Percentiles rank a stretch among this genome's conserved stretches.
These are phyloP conservation scores for Penicillium sp. DNA, from an alignment of 2,329 filamentous ascomycete genomes.

Conservation along the genomic window DNA sequence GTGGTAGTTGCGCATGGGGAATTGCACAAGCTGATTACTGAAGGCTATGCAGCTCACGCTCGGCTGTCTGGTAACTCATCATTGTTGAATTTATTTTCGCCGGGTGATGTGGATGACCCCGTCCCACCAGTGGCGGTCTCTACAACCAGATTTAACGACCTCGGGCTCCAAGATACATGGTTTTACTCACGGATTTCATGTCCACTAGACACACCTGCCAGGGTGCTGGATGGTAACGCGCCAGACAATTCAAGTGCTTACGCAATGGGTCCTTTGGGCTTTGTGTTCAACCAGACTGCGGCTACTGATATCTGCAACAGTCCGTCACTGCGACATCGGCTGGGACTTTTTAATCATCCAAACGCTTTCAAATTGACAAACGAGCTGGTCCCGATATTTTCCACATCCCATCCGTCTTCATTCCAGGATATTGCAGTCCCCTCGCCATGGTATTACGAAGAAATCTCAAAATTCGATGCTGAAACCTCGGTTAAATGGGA, in stretches of 20 bases:
- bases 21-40: constrained; percentile 61
- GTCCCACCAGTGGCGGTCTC: neutral
- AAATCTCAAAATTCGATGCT: neutral
- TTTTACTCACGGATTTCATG: constrained; percentile 11
- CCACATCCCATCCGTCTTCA: constrained; percentile 12
- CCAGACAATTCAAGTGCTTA: neutral
- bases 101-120: neutral
- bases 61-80: neutral
- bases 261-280: constrained; percentile 6
- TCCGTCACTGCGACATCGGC: constrained; percentile 8
- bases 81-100: neutral
- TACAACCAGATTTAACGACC: constrained; percentile 7
- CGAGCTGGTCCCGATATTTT: constrained; percentile 13
- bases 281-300: constrained; percentile 12
- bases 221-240: constrained; percentile 1
- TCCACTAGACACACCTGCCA: constrained; percentile 13
- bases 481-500: constrained; percentile 7
- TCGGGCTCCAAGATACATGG: constrained; percentile 16
- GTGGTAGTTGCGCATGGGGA: constrained; percentile 76
- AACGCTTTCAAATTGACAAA: constrained; percentile 12
- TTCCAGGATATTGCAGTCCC: constrained; percentile 16
- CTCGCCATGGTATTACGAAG: constrained; percentile 13
- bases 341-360: constrained; percentile 10
- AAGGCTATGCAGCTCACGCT: constrained; percentile 5
- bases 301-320: constrained; percentile 12